Conservation (phyloP, 129 eudicot species). For the Flaveria linearis region DNA sequence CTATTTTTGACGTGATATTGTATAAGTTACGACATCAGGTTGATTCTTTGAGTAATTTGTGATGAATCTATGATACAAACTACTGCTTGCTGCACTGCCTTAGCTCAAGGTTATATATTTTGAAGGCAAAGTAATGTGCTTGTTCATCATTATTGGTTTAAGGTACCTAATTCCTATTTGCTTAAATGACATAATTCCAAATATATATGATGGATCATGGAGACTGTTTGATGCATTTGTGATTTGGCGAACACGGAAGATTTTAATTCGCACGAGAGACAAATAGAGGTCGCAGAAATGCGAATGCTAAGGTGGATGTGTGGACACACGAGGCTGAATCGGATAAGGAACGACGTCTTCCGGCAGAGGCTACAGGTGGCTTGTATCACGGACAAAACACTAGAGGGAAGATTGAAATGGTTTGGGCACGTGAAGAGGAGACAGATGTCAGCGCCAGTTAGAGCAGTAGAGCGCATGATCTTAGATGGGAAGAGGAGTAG, state of each 20-base stretch:
- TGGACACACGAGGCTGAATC: too few species aligned
- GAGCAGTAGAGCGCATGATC: too few species aligned
- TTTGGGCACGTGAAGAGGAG: too few species aligned
- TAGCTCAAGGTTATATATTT: background rate
- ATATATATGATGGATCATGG: background rate
- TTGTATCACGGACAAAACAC: too few species aligned
- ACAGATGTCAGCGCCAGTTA: too few species aligned
- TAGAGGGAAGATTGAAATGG: too few species aligned
- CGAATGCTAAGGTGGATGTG: too few species aligned
- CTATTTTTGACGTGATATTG: background rate
- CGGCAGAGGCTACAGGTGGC: too few species aligned
- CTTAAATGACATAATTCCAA: background rate
- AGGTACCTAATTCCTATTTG: background rate
- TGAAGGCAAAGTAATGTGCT: background rate
- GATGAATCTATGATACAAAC: slow-evolving; percentile 10
- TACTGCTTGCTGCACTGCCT: background rate
- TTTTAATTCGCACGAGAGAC: background rate
- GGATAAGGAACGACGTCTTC: too few species aligned
- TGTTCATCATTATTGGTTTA: background rate
- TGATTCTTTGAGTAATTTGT: slow-evolving; percentile 7
- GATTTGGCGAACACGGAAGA: background rate
- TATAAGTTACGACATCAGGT: background rate
- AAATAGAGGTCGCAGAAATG: too few species aligned
- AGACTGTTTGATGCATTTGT: background rate
- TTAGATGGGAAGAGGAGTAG: too few species aligned